Evolutionary conservation across 345 rosid species (phyloP).

Genomic region (Eucalyptus grandis): DNA sequence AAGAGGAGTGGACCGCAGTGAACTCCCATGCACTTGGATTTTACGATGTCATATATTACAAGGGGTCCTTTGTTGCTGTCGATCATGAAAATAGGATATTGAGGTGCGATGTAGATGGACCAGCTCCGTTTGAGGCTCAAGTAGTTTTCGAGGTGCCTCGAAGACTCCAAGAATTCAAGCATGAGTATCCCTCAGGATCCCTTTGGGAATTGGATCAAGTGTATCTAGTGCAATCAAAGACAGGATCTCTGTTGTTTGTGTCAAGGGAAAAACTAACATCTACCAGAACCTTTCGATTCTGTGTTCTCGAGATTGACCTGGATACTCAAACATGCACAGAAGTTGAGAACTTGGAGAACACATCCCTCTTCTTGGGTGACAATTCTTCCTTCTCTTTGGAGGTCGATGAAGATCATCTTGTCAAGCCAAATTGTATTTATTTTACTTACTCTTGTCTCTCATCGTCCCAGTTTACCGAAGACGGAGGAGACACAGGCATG

Average conservation of each 20-base stretch:
- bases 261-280: background rate
- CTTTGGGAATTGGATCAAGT: background rate
- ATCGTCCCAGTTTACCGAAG: background rate
- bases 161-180: background rate
- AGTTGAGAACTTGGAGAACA: background rate
- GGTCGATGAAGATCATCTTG: background rate
- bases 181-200: background rate
- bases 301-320: background rate
- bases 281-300: background rate
- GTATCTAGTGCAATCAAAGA: background rate
- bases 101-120: background rate
- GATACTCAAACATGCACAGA: background rate
- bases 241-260: background rate
- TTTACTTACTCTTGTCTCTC: background rate
- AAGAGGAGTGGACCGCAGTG: background rate
- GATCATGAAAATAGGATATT: background rate
- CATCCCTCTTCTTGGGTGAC: background rate
- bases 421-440: background rate
- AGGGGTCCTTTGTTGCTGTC: background rate
- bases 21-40: rapidly evolving
- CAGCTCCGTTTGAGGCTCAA: background rate
- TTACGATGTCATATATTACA: background rate
- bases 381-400: background rate
- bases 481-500: background rate
- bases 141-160: background rate